Evolutionary conservation across 139 green algal species (phyloP).

Genomic region (Chlorella sp.): DNA sequence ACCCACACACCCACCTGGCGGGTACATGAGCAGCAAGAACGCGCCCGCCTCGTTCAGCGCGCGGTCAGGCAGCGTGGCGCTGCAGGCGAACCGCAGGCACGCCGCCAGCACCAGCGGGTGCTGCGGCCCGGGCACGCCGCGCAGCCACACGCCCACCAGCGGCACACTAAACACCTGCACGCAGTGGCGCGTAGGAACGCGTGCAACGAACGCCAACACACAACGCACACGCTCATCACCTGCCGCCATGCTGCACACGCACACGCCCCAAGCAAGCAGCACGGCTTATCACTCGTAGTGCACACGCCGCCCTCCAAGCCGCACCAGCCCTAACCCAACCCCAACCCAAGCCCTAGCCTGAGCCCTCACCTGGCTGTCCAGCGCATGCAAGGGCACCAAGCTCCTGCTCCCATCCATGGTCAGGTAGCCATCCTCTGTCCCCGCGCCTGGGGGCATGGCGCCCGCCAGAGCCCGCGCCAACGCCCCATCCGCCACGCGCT

Average conservation of each 20-base stretch:
- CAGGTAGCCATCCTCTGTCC: not conserved
- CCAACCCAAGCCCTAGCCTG: not conserved
- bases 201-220: conserved; percentile 1
- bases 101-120: conserved; percentile 30
- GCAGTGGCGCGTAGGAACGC: not conserved
- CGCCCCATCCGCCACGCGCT: not conserved
- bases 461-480: not conserved
- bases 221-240: too few species aligned
- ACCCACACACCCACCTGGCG: conserved; percentile 18
- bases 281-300: too few species aligned
- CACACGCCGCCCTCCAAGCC: not conserved
- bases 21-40: conserved; percentile 41
- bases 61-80: conserved; percentile 27
- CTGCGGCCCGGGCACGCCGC: conserved; percentile 8
- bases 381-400: not conserved
- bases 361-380: not conserved
- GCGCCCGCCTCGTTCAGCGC: conserved; percentile 10
- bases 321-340: not conserved
- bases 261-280: not conserved
- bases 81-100: conserved; percentile 28
- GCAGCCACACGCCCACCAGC: conserved; percentile 46
- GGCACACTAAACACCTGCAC: conserved; percentile 46
- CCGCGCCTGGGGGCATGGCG: not conserved
- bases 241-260: too few species aligned
- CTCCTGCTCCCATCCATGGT: not conserved